Base-by-base conservation (phyloP, 75 land plant species). In the Sequoiadendron giganteum region DNA sequence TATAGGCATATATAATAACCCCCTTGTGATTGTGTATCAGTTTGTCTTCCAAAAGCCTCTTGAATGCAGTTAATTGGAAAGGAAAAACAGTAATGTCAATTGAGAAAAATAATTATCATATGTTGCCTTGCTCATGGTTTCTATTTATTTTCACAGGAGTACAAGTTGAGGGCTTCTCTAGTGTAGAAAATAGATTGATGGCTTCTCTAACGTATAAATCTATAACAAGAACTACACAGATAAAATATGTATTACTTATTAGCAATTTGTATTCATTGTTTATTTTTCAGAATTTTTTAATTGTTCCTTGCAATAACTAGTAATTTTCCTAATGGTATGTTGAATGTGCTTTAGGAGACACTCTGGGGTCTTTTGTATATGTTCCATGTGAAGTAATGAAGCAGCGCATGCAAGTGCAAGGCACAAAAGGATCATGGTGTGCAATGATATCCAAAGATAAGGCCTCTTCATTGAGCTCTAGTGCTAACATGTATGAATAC, bases 321-420 rank as follows among this genome's bases (percentile, higher is more conserved):
- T 25, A 82, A 43, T 25, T 47, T 47, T 82, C 49, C 77, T 82
- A 10, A 47, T 82, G 25, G 10, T 47, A 82, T n/a, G 48, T 42
- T 43, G 21, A 14, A 82, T 82, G 15, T 47, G n/a, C 52, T 82
- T 88, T 93, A 97, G 99, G 99, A 78, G 99, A 97, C 87, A 94
- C 99, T 45, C 92, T 96, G 48, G 99, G 99, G 32, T 96, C 99
- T 45, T 92, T 97, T 83, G 88, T 96, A n/a, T 97, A 97, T 88
- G 99, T 97, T 30, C 99, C 99, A 52, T 97, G 98, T 93, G 99
- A 97, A 92, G 97, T 97, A 55, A 92, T 97, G 90, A 97, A 97
- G 91, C 99, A 95, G 79, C 91, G 98, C 48, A 97, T 97, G 99
- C 99, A 97, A 89, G 92, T 97, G 40, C 99, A 97, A 91, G 99